These are phyloP conservation scores for Pestalotiopsis sp. DNA, from an alignment of 2,329 filamentous ascomycete genomes.

Conservation along the genomic window DNA sequence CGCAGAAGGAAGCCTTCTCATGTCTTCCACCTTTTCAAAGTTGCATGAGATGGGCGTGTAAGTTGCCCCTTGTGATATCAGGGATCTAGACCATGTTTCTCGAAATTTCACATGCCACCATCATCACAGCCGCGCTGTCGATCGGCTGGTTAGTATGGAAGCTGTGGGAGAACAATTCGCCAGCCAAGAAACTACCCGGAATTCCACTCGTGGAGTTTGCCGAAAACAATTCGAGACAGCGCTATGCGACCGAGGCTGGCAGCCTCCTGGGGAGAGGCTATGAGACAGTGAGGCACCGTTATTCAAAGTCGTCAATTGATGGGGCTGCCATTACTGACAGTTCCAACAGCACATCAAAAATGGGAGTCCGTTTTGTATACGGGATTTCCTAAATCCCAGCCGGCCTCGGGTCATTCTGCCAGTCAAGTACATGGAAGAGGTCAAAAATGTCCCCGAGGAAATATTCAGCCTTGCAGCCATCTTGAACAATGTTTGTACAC, in stretches of 20 bases:
- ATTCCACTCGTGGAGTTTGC: constrained; percentile 5
- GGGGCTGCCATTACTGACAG: neutral
- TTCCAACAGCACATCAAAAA: neutral
- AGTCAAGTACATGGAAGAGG: constrained; percentile 7
- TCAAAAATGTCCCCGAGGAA: neutral
- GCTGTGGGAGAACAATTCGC: neutral
- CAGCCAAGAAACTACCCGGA: neutral
- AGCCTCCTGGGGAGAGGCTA: constrained; percentile 4
- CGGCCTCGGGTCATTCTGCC: constrained; percentile 9
- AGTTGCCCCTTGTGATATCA: neutral
- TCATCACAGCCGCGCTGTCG: neutral
- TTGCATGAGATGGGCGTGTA: neutral
- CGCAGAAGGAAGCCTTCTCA: neutral
- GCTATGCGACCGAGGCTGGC: neutral
- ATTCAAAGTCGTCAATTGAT: too few species aligned
- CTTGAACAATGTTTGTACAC: neutral
- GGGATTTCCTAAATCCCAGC: neutral
- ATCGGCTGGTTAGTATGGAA: neutral
- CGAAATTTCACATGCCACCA: neutral
- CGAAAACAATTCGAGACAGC: constrained; percentile 1
- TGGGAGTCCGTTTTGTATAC: neutral
- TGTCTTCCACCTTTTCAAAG: neutral
- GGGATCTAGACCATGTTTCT: neutral
- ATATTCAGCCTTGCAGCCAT: constrained; percentile 8
- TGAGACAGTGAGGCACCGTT: neutral